Conservation (phyloP, 164 flowering plant genomes). For the Dillenia turbinata region DNA sequence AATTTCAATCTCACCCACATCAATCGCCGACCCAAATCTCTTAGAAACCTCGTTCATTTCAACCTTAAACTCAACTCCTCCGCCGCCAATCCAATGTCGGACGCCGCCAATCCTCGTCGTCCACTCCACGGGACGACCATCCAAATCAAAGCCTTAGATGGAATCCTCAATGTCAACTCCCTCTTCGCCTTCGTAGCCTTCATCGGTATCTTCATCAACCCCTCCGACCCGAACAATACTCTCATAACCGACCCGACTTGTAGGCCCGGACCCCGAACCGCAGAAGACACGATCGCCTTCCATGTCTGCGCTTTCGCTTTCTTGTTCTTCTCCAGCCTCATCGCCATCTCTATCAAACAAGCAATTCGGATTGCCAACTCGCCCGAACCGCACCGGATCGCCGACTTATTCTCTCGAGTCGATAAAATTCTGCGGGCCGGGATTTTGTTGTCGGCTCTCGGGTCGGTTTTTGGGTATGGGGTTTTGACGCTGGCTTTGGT, state of each 20-base stretch:
- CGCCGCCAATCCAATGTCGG: too few relatives aligned
- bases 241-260: constrained; percentile 21
- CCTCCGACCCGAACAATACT: constrained; percentile 33
- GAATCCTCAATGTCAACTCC: constrained; percentile 77
- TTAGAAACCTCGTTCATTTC: too few relatives aligned
- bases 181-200: constrained; percentile 81
- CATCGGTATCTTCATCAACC: constrained; percentile 76
- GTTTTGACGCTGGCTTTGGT: constrained; percentile 73
- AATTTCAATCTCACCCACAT: too few relatives aligned
- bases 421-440: constrained; percentile 38
- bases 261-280: constrained; percentile 30
- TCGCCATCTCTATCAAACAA: constrained; percentile 70
- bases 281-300: constrained; percentile 50
- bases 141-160: constrained; percentile 77
- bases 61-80: too few relatives aligned
- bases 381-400: too few relatives aligned
- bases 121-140: constrained; percentile 6
- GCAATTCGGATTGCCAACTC: constrained; percentile 28
- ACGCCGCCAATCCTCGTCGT: too few relatives aligned
- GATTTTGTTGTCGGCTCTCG: constrained; percentile 50
- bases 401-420: background rate
- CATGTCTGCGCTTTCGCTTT: constrained; percentile 85
- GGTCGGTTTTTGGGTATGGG: constrained; percentile 67
- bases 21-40: too few relatives aligned
- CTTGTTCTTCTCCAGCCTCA: constrained; percentile 87